These are phyloP conservation scores for Trametes meyenii DNA, from an alignment of 768 basidiomycete species.

Conservation along the genomic window DNA sequence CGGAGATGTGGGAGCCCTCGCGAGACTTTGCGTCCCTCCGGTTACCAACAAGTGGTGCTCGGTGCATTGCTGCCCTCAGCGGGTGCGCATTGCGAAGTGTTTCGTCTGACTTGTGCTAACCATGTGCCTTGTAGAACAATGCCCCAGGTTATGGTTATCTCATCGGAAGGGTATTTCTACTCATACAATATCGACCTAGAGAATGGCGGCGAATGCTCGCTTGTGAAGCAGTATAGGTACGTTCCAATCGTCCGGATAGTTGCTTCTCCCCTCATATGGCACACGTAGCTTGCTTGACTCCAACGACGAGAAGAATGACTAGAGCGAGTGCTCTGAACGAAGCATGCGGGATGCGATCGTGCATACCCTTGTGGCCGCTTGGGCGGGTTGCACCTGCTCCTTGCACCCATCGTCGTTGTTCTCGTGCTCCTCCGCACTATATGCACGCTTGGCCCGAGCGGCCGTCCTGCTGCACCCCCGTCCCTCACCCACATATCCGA, in stretches of 20 bases:
- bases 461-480: too few relatives aligned
- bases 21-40: constrained; percentile 92
- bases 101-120: neutral
- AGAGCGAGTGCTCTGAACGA: neutral
- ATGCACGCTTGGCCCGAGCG: too few relatives aligned
- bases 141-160: constrained; percentile 97
- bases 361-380: too few relatives aligned
- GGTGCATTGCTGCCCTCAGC: constrained; percentile 88
- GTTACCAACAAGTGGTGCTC: constrained; percentile 74
- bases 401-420: too few relatives aligned
- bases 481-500: too few relatives aligned
- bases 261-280: neutral
- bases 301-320: constrained; percentile 27
- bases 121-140: constrained; percentile 61
- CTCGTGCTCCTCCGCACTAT: too few relatives aligned
- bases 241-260: constrained; percentile 11
- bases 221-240: constrained; percentile 92
- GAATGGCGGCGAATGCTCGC: constrained; percentile 90
- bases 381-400: too few relatives aligned
- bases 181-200: constrained; percentile 95
- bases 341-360: too few relatives aligned
- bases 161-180: constrained; percentile 94
- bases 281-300: constrained; percentile 31
- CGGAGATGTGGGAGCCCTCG: constrained; percentile 97
- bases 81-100: constrained; percentile 54